phyloP scores from a whole-genome alignment of 257 asterid species.

The Solanum appendiculatum region DNA sequence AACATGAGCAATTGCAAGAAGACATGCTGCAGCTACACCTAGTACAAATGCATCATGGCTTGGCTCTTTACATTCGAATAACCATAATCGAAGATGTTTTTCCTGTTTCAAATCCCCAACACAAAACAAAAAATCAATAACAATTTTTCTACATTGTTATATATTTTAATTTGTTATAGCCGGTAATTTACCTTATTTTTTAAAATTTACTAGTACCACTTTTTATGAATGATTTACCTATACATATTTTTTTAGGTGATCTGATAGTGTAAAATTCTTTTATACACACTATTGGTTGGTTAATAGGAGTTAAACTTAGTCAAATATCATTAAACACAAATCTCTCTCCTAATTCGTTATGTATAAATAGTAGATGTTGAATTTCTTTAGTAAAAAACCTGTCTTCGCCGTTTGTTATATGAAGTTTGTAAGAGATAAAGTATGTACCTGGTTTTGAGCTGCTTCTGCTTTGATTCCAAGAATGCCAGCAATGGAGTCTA shows the following conservation, averaged over 20 bases:
- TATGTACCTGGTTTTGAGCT: conserved; percentile 61
- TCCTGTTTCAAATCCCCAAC: conserved; percentile 17
- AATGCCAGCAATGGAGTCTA: conserved; percentile 63
- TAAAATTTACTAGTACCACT: neutral
- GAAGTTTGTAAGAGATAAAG: neutral
- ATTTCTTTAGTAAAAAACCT: neutral
- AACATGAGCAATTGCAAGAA: conserved; percentile 55
- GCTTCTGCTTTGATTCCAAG: conserved; percentile 77
- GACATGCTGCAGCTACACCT: conserved; percentile 61
- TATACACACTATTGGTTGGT: neutral
- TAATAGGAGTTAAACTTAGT: neutral
- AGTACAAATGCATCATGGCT: conserved; percentile 73
- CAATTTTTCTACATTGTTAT: neutral
- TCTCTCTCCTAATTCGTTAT: neutral
- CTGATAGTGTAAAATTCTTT: neutral
- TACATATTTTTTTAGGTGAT: neutral
- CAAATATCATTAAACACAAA: neutral
- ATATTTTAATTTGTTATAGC: neutral
- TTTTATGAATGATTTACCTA: neutral
- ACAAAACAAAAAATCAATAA: neutral
- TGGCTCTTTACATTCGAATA: conserved; percentile 84
- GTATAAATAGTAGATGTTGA: neutral
- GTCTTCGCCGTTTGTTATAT: neutral
- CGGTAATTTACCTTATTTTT: neutral
- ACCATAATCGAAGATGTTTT: conserved; percentile 64